These are phyloP conservation scores for Gossypium aridum DNA, from an alignment of 441 rosid species.

Conservation along the genomic window DNA sequence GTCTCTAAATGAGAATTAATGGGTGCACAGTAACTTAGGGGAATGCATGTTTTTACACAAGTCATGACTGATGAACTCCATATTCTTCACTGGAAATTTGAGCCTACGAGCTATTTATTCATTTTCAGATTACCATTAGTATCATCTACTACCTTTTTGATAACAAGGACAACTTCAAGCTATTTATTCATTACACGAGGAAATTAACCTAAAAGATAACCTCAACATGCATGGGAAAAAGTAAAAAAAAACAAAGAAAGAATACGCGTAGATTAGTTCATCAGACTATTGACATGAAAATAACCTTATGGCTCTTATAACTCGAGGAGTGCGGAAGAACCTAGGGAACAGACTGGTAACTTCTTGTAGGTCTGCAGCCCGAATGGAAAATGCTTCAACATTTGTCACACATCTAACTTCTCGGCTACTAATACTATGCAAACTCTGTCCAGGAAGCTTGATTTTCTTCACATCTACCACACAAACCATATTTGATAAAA, in stretches of 20 bases:
- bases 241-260: neutral
- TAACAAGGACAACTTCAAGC: neutral
- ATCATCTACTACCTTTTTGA: neutral
- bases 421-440: constrained; percentile 55
- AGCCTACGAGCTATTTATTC: neutral
- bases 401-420: constrained; percentile 59
- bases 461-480: constrained; percentile 51
- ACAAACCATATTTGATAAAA: constrained; percentile 5
- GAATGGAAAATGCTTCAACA: constrained; percentile 83
- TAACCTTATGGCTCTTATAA: constrained; percentile 36
- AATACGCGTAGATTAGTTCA: neutral
- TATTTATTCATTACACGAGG: neutral
- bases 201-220: neutral
- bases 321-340: constrained; percentile 53
- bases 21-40: neutral
- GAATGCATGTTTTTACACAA: constrained; percentile 1
- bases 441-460: constrained; percentile 37
- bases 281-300: neutral
- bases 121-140: neutral
- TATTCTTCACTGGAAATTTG: neutral
- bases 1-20: neutral
- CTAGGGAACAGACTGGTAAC: constrained; percentile 62
- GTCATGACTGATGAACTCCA: neutral
- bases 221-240: neutral
- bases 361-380: constrained; percentile 74